phyloP scores from a whole-genome alignment of 352 stramenopile species.

The Peronospora destructor region DNA sequence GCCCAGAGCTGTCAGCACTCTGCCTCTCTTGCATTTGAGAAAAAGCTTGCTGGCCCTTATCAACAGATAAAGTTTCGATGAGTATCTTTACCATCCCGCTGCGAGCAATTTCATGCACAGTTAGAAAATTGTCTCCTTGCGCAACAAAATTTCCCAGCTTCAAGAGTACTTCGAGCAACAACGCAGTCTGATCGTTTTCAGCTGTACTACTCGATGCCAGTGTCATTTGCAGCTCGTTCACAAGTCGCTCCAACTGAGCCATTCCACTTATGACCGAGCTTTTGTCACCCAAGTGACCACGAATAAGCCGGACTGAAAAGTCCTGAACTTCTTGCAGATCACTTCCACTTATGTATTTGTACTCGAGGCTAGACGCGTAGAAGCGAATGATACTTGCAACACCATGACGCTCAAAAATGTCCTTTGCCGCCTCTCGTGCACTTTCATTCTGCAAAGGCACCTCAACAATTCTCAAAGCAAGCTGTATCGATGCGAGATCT shows the following conservation, averaged over 20 bases:
- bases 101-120: slow-evolving; percentile 51
- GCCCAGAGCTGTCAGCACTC: slow-evolving; percentile 6
- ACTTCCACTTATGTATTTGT: slow-evolving; percentile 17
- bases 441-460: slow-evolving; percentile 22
- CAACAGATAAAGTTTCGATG: slow-evolving; percentile 25
- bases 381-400: slow-evolving; percentile 47
- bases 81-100: slow-evolving; percentile 50
- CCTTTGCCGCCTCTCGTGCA: slow-evolving; percentile 17
- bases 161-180: slow-evolving; percentile 21
- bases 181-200: slow-evolving; percentile 1
- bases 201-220: background rate
- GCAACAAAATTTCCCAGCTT: slow-evolving; percentile 22
- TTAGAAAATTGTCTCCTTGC: slow-evolving; percentile 32
- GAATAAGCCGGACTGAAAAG: slow-evolving; percentile 28
- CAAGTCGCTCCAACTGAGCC: slow-evolving; percentile 28
- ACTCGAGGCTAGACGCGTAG: slow-evolving; percentile 28
- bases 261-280: slow-evolving; percentile 29
- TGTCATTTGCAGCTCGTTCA: slow-evolving; percentile 21
- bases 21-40: slow-evolving; percentile 23
- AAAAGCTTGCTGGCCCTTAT: slow-evolving; percentile 33
- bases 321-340: slow-evolving; percentile 27
- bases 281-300: slow-evolving; percentile 35
- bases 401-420: slow-evolving; percentile 50
- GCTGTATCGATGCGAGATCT: slow-evolving; percentile 26
- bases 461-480: slow-evolving; percentile 51